Evolutionary conservation across 495 filamentous ascomycete genomes (phyloP).

Genomic region (Daldinia loculata): DNA sequence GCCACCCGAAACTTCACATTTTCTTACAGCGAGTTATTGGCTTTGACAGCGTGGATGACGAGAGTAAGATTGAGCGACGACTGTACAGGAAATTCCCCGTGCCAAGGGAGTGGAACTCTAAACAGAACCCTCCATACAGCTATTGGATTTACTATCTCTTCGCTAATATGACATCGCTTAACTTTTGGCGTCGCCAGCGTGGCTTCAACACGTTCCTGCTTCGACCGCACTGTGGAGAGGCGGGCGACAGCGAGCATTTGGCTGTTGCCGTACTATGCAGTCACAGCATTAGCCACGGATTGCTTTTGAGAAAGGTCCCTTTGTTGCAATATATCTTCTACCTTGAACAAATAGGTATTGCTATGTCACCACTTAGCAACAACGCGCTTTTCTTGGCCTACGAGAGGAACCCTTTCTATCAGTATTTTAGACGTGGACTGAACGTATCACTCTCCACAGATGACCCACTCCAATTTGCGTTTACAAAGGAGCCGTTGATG

Average conservation of each 20-base stretch:
- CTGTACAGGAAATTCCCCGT: conserved; percentile 93
- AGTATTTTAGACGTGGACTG: conserved; percentile 91
- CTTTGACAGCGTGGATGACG: conserved; percentile 97
- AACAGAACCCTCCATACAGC: conserved; percentile 96
- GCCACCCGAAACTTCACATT: conserved; percentile 91
- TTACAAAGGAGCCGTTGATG: conserved; percentile 97
- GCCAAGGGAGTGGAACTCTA: conserved; percentile 84
- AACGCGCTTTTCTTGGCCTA: conserved; percentile 97
- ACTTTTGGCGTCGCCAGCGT: conserved; percentile 86
- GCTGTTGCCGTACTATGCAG: conserved; percentile 92
- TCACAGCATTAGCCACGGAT: conserved; percentile 96
- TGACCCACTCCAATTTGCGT: conserved; percentile 96
- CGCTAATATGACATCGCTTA: conserved; percentile 91
- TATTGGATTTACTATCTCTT: conserved; percentile 99
- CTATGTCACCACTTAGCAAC: conserved; percentile 98
- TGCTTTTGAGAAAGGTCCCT: conserved; percentile 92
- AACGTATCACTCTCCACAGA: conserved; percentile 97
- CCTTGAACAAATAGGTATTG: conserved; percentile 95
- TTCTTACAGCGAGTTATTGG: conserved; percentile 96
- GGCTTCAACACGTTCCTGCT: conserved; percentile 97
- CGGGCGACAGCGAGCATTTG: conserved; percentile 94
- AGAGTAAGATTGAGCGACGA: conserved; percentile 93
- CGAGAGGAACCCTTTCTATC: conserved; percentile 93
- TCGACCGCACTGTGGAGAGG: conserved; percentile 95
- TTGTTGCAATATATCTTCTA: conserved; percentile 97